Evolutionary conservation across 345 rosid genomes (phyloP), one percentile per base, ranked within the genome.

Genomic region (Microcos paniculata): DNA sequence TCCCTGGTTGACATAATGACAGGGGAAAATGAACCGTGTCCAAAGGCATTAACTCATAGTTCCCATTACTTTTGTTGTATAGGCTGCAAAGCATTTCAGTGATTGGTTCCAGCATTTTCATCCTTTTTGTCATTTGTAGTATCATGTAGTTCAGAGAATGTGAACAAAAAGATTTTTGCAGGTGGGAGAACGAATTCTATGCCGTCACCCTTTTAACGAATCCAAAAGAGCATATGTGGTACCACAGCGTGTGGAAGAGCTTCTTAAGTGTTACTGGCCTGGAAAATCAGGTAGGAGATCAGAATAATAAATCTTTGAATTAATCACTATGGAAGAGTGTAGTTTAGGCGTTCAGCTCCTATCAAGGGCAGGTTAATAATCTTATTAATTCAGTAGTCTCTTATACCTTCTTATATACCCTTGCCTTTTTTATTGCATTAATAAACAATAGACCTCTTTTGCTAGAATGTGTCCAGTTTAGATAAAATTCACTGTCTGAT

Each of bases 191-290:
- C 84, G 97, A 67, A 73, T 96, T 70, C 85, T 96, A 19, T 93
- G 99, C n/a, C 97, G 97, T 38, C 99, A 96, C 84, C 99, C 99
- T 12, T 96, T 96, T 72, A 91, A 75, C 70, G 99, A 96, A 84
- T 96, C 99, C 18, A 96, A 93, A 82, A 88, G 99, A 81, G 99
- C 98, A 10, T 88, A 88, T 71, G 98, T 93, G 81, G 97, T 93
- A 76, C 99, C 97, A 18, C 90, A 92, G 78, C 85, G 84, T n/a
- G 94, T 96, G 0, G 97, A 93, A 80, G 97, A 92, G 85, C 92
- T 96, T 72, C 77, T 96, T 72, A 90, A 92, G 82, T 93, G 99
- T 81, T 96, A 90, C 70, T 93, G 99, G 97, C 89, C 95, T 14
- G 94, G 98, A 21, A 81, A 68, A 73, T 87, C 97, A 86, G 98